Conservation (phyloP, 176 grass and related monocot species). For the Lolium perenne region DNA sequence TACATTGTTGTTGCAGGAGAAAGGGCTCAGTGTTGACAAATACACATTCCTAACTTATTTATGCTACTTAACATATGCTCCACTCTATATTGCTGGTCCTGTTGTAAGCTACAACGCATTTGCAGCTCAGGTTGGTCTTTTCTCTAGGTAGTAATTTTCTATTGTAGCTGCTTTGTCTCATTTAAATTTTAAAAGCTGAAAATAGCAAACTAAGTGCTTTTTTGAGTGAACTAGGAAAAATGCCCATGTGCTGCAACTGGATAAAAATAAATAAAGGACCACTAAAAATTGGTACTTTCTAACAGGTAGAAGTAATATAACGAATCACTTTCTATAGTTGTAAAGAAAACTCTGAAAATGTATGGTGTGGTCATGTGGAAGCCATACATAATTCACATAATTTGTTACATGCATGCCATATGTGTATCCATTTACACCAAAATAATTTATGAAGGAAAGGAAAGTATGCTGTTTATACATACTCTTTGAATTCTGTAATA, state of each 20-base stretch:
- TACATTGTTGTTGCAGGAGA: conserved; percentile 64
- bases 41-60: conserved; percentile 88
- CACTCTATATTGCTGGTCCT: conserved; percentile 94
- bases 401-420: no score
- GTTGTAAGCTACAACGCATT: conserved; percentile 95
- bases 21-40: conserved; percentile 60
- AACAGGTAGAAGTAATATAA: no score
- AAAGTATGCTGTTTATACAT: background rate
- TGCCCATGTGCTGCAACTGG: no score
- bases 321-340: no score
- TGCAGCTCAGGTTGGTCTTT: conserved; percentile 75
- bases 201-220: conserved; percentile 22
- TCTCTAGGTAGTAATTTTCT: conserved; percentile 14
- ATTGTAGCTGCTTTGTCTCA: background rate
- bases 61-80: conserved; percentile 93
- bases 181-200: conserved; percentile 27
- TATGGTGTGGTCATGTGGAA: no score
- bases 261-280: no score
- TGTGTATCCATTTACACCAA: no score
- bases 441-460: no score
- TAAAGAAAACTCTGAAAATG: no score
- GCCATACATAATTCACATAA: no score
- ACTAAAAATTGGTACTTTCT: no score
- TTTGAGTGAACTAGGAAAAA: background rate
- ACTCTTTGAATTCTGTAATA: background rate